phyloP scores from a whole-genome alignment of 352 stramenopile genomes.

The Phytopythium helicoides region DNA sequence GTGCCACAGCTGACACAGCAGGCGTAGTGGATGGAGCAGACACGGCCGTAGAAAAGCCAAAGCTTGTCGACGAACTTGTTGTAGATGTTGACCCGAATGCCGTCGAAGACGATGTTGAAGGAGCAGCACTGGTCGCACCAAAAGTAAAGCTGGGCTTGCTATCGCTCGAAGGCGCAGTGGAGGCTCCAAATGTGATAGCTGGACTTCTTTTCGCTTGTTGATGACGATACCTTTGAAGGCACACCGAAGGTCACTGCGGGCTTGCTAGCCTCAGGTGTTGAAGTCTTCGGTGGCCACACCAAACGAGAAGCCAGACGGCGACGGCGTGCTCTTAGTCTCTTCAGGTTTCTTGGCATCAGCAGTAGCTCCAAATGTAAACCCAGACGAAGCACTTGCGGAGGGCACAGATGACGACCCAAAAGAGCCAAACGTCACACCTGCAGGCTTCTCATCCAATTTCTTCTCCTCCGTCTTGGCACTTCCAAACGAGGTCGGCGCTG shows the following conservation, averaged over 20 bases:
- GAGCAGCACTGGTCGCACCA: background rate
- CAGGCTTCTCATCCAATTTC: constrained; percentile 12
- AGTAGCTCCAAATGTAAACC: constrained; percentile 1
- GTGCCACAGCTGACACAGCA: constrained; percentile 9
- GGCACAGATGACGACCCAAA: constrained; percentile 8
- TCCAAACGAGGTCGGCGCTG: constrained; percentile 13
- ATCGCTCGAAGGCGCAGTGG: constrained; percentile 9
- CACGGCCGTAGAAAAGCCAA: constrained; percentile 14
- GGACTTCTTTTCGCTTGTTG: constrained; percentile 12
- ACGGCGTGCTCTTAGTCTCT: background rate
- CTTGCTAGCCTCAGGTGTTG: constrained; percentile 1
- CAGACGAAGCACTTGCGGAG: background rate
- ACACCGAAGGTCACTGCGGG: constrained; percentile 14
- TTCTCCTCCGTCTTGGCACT: constrained; percentile 20
- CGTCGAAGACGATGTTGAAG: background rate
- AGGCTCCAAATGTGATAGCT: constrained; percentile 44
- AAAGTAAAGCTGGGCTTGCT: constrained; percentile 6
- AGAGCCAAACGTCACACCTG: constrained; percentile 4
- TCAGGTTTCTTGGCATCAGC: background rate
- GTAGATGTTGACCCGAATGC: constrained; percentile 3
- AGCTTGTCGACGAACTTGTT: constrained; percentile 21
- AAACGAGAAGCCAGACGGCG: constrained; percentile 5
- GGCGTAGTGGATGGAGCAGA: constrained; percentile 8
- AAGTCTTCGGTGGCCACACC: constrained; percentile 15
- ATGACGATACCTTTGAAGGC: constrained; percentile 14